These are phyloP conservation scores for Diutina sp. DNA, from an alignment of 1,139 yeast species.

Conservation along the genomic window DNA sequence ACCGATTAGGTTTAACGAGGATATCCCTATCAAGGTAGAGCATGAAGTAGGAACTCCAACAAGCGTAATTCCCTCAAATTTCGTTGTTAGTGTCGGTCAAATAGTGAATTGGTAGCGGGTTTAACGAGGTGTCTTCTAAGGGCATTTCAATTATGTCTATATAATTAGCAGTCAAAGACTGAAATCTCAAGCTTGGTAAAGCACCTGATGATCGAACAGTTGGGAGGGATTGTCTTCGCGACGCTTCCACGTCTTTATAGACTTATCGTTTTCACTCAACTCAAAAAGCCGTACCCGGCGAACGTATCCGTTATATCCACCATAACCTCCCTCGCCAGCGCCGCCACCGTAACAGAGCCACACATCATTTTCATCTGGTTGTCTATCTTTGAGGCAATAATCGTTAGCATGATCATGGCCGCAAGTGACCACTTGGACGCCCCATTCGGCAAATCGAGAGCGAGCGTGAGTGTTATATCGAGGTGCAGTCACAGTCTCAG, in stretches of 20 bases:
- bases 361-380: constrained; percentile 8
- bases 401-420: constrained; percentile 97
- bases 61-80: no score
- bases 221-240: constrained; percentile 39
- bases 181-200: background rate
- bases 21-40: no score
- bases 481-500: constrained; percentile 76
- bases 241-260: constrained; percentile 66
- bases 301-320: constrained; percentile 41
- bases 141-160: no score
- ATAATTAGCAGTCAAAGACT: background rate
- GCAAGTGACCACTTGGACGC: constrained; percentile 61
- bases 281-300: constrained; percentile 67
- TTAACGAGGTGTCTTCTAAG: no score
- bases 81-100: no score
- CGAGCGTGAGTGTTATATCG: constrained; percentile 55
- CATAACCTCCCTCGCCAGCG: constrained; percentile 37
- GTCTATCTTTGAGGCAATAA: constrained; percentile 50
- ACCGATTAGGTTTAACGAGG: no score
- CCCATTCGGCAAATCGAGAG: constrained; percentile 40
- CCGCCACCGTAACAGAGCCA: constrained; percentile 5
- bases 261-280: constrained; percentile 37
- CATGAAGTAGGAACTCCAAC: no score
- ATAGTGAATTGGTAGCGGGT: no score
- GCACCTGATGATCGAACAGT: constrained; percentile 40